Evolutionary conservation across 2,329 filamentous ascomycete species (phyloP), one percentile per base, ranked within the genome.

Genomic region (Colletotrichum sp.): DNA sequence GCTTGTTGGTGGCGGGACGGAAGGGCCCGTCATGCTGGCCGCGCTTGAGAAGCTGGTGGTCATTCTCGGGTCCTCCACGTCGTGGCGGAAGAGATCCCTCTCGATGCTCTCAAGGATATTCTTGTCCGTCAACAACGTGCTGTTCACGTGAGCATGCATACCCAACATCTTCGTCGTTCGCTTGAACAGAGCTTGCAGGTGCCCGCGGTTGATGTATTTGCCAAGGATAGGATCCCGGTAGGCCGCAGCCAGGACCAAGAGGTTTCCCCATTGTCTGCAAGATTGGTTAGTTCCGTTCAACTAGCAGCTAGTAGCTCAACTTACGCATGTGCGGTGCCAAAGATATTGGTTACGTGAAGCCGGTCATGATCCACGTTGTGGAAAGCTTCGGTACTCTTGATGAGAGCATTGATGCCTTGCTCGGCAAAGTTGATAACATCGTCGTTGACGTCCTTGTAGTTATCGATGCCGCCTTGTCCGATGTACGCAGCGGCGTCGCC

Each of bases 321-420:
- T 91, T 94, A 98, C 95, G 96, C 96, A 88, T 98, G 96, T 77
- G 96, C 94, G 21, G 96, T 98, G 68, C 96, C 96, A 84, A 98
- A 98, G 28, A 98, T 93, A 80, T 98, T 98, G n/a, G 96, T 98
- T 71, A 98, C 93, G 67, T 98, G 93, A 10, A 94, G 91, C 34
- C 95, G 91, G 76, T 90, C 85, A n/a, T 86, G 84, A 18, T 90
- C 87, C 30, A 94, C 88, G 3, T 88, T 87, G 77, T 94, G 89
- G 81, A 98, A 98, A 1, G 96, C 95, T 70, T 92, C 90, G 0
- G 96, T 98, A 82, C 96, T 98, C 81, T 94, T 89, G 69, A 98
- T 92, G 1, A 98, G 91, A 8, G 95, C 94, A 58, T 92, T 87
- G 71, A 97, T 90, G 74, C 94, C 95, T 77, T 87, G 88, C 64